Conservation (phyloP, 1,284 basidiomycete species). For the Volvariella surrecta region DNA sequence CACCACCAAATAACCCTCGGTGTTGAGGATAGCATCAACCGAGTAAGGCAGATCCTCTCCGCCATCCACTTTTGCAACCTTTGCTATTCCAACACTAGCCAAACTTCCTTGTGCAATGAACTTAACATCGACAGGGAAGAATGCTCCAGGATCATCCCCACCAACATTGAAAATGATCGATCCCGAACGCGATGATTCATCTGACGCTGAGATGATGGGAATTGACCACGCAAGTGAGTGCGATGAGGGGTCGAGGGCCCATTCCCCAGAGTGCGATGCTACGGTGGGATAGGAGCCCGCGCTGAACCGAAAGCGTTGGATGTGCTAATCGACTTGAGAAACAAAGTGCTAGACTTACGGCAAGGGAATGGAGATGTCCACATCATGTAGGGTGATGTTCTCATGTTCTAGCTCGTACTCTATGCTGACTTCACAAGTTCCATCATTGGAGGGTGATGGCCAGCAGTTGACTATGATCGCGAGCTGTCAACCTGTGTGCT, state of each 20-base stretch:
- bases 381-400: slow-evolving; percentile 72
- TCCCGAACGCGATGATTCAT: too few relatives aligned
- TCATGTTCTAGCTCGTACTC: slow-evolving; percentile 95
- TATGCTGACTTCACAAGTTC: slow-evolving; percentile 79
- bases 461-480: slow-evolving; percentile 78
- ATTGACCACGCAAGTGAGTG: slow-evolving; percentile 54
- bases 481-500: neutral
- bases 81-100: slow-evolving; percentile 58
- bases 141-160: slow-evolving; percentile 76
- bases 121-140: slow-evolving; percentile 88
- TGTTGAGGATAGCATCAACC: slow-evolving; percentile 64
- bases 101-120: slow-evolving; percentile 79
- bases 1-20: slow-evolving; percentile 67
- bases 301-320: slow-evolving; percentile 15
- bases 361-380: slow-evolving; percentile 87
- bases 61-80: slow-evolving; percentile 48
- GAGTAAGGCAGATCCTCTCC: slow-evolving; percentile 65
- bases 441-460: slow-evolving; percentile 87
- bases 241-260: slow-evolving; percentile 72
- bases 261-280: slow-evolving; percentile 69
- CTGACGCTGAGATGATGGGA: too few relatives aligned
- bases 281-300: slow-evolving; percentile 83
- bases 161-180: slow-evolving; percentile 81
- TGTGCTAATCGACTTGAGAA: too few relatives aligned
- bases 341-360: slow-evolving; percentile 47